Conservation (phyloP, 306 rosid genomes). For the Oemleria cerasiformis region DNA sequence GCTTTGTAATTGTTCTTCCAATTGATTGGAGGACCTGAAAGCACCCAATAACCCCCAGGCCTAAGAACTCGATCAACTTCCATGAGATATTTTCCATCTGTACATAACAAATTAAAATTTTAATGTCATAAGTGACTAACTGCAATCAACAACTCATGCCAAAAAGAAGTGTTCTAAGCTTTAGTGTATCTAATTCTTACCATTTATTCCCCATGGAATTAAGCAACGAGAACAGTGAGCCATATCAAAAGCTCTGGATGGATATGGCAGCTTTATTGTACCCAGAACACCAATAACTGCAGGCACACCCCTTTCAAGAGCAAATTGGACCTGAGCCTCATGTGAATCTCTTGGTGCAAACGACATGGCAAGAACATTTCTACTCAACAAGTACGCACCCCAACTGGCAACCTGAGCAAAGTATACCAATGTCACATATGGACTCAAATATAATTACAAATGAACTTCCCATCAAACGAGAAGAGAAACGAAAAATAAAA, state of each 20-base stretch:
- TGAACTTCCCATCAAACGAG: background rate
- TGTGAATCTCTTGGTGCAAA: conserved; percentile 97
- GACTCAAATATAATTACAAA: conserved; percentile 4
- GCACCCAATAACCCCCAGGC: conserved; percentile 98
- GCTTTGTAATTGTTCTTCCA: conserved; percentile 75
- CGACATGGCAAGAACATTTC: conserved; percentile 89
- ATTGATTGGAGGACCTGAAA: conserved; percentile 94
- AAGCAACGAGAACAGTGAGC: conserved; percentile 99
- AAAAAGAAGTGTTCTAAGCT: background rate
- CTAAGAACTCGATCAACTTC: conserved; percentile 97
- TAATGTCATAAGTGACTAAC: background rate
- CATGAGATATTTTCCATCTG: conserved; percentile 84
- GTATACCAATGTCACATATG: conserved; percentile 11
- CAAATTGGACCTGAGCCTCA: conserved; percentile 97
- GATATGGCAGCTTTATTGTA: conserved; percentile 82
- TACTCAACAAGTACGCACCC: conserved; percentile 96
- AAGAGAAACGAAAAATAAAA: background rate
- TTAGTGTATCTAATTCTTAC: conserved; percentile 41
- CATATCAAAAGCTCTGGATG: conserved; percentile 94
- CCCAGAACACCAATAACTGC: conserved; percentile 94
- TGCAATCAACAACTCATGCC: background rate
- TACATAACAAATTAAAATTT: conserved; percentile 4
- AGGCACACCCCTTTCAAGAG: conserved; percentile 96
- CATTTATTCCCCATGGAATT: conserved; percentile 90
- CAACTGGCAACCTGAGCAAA: conserved; percentile 85